Evolutionary conservation across 164 flowering plant species (phyloP).

Genomic region (Saururus chinensis): DNA sequence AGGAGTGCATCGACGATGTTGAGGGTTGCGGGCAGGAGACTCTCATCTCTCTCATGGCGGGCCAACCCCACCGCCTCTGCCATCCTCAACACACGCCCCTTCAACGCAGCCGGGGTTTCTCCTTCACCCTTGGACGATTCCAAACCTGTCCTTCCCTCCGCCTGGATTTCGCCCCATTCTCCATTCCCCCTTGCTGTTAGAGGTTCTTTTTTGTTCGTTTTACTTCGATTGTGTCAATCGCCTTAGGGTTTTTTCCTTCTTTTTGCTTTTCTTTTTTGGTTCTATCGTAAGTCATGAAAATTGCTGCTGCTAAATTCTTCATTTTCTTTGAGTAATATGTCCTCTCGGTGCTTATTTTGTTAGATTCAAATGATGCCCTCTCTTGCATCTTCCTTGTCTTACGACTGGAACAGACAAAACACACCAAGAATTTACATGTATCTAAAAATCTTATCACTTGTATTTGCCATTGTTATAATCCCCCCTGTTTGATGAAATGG

Average conservation of each 20-base stretch:
- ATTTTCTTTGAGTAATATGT: too few relatives aligned
- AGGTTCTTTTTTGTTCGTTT: slow-evolving; percentile 24
- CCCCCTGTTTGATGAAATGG: too few relatives aligned
- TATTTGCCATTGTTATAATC: too few relatives aligned
- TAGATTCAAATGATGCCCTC: too few relatives aligned
- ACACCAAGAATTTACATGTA: too few relatives aligned
- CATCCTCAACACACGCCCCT: slow-evolving; percentile 11
- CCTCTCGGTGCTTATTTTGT: too few relatives aligned
- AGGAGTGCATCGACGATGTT: slow-evolving; percentile 37
- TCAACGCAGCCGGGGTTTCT: slow-evolving; percentile 9
- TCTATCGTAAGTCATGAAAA: neutral
- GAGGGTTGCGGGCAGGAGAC: slow-evolving; percentile 55
- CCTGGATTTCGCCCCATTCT: slow-evolving; percentile 6
- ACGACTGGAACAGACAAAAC: too few relatives aligned
- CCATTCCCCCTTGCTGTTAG: slow-evolving; percentile 14
- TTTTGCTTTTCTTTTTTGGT: neutral
- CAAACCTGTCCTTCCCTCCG: slow-evolving; percentile 11
- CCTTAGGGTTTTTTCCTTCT: neutral
- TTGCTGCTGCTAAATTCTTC: too few relatives aligned
- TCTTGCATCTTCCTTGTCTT: too few relatives aligned
- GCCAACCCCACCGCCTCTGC: slow-evolving; percentile 24
- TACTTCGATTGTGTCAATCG: neutral
- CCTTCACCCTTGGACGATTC: slow-evolving; percentile 5
- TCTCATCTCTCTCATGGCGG: slow-evolving; percentile 40
- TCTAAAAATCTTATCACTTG: too few relatives aligned